Percentiles rank a stretch among this genome's conserved stretches.
These are phyloP conservation scores for Pestalotiopsis sp. DNA, from an alignment of 2,329 filamentous ascomycete genomes.

Conservation along the genomic window DNA sequence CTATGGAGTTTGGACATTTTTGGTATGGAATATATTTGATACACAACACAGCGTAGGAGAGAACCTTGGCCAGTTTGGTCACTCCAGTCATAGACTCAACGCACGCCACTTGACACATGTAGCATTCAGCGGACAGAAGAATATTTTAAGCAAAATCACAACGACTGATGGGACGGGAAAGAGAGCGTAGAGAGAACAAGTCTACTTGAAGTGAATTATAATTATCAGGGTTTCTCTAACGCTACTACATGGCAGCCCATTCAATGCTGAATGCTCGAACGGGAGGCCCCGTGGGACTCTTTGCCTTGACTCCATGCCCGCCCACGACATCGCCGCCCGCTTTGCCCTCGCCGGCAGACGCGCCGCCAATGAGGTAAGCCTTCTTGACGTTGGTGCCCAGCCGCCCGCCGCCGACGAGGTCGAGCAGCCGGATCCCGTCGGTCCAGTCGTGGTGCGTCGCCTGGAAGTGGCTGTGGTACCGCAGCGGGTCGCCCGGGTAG, in stretches of 20 bases:
- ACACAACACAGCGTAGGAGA: background rate
- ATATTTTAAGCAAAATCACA: background rate
- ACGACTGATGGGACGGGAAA: too few relatives aligned
- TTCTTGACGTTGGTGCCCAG: slow-evolving; percentile 96
- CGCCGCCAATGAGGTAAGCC: slow-evolving; percentile 82
- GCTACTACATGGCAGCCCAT: slow-evolving; percentile 26
- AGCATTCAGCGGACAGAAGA: background rate
- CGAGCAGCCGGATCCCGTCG: slow-evolving; percentile 78
- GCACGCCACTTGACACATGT: background rate
- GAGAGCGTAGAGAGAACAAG: too few relatives aligned
- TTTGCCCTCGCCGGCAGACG: slow-evolving; percentile 29
- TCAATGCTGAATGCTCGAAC: slow-evolving; percentile 24
- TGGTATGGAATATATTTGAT: background rate
- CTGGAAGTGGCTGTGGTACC: slow-evolving; percentile 94
- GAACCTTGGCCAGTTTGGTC: background rate
- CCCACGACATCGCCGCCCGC: background rate
- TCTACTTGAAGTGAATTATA: background rate
- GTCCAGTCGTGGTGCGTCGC: slow-evolving; percentile 86
- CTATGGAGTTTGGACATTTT: background rate
- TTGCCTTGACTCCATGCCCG: background rate
- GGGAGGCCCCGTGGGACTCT: slow-evolving; percentile 10
- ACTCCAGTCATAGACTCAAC: background rate
- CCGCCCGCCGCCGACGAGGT: slow-evolving; percentile 82
- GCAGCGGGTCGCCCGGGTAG: slow-evolving; percentile 90
- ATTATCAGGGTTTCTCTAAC: background rate